Conservation (phyloP, 495 filamentous ascomycete genomes). For the Durotheca rogersii region DNA sequence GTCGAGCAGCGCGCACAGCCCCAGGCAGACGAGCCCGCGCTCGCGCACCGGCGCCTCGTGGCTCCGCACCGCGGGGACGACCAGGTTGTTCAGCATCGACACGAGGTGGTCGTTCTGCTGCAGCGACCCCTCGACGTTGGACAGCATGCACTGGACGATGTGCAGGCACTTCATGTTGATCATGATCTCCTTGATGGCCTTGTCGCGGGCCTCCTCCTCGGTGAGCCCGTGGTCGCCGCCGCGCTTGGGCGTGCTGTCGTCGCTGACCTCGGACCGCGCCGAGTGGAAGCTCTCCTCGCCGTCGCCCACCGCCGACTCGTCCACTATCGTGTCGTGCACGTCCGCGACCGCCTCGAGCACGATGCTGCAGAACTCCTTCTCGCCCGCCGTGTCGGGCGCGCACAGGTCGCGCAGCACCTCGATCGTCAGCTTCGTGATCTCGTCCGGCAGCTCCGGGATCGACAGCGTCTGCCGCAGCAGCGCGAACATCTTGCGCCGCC, state of each 20-base stretch:
- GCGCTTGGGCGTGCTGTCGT: conserved; percentile 54
- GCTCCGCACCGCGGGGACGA: conserved; percentile 89
- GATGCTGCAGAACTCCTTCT: conserved; percentile 90
- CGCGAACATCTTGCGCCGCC: conserved; percentile 90
- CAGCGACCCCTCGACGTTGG: conserved; percentile 81
- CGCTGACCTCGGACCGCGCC: conserved; percentile 78
- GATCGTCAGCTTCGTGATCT: conserved; percentile 84
- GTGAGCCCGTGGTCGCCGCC: conserved; percentile 53
- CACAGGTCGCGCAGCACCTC: conserved; percentile 80
- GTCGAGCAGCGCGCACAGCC: conserved; percentile 87
- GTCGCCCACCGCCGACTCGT: conserved; percentile 56
- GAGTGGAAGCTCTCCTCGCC: conserved; percentile 88
- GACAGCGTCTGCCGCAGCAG: conserved; percentile 82
- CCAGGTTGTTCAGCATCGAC: conserved; percentile 93
- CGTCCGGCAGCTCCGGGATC: conserved; percentile 84
- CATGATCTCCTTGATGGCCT: conserved; percentile 84
- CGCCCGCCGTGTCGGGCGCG: conserved; percentile 72
- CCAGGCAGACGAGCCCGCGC: conserved; percentile 82
- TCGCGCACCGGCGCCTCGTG: conserved; percentile 93
- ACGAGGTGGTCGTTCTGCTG: conserved; percentile 86
- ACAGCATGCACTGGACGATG: conserved; percentile 95
- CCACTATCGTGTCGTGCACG: conserved; percentile 85
- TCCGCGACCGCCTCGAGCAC: conserved; percentile 93
- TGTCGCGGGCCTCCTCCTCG: conserved; percentile 75
- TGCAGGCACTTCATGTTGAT: conserved; percentile 98